Conservation (phyloP, 2,329 filamentous ascomycete species). For the Ascosphaera pollenicola region DNA sequence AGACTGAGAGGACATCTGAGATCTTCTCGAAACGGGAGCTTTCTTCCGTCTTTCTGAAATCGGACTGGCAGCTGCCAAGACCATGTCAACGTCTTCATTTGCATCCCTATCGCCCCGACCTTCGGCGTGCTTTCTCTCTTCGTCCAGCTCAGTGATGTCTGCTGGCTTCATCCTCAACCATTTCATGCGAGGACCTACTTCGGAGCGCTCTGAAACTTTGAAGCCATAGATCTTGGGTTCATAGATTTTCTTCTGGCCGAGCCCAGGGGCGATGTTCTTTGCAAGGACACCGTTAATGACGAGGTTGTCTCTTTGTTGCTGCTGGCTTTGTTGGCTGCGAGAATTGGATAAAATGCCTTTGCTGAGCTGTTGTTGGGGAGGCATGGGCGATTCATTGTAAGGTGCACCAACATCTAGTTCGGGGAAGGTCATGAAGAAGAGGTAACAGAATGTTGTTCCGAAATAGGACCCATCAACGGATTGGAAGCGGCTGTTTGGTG, state of each 20-base stretch:
- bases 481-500: constrained; percentile 91
- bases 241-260: constrained; percentile 68
- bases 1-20: neutral
- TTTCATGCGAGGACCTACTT: constrained; percentile 85
- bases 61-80: constrained; percentile 14
- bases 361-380: constrained; percentile 8
- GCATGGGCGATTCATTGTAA: constrained; percentile 32
- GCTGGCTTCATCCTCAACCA: constrained; percentile 75
- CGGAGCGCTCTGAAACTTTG: constrained; percentile 71
- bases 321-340: constrained; percentile 14
- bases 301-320: constrained; percentile 5
- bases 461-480: constrained; percentile 97
- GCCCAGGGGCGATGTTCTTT: constrained; percentile 68
- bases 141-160: constrained; percentile 65
- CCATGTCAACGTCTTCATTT: constrained; percentile 20
- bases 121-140: constrained; percentile 25
- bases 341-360: constrained; percentile 1
- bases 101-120: constrained; percentile 12
- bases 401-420: constrained; percentile 64
- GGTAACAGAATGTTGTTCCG: constrained; percentile 83
- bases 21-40: constrained; percentile 16
- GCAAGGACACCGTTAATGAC: constrained; percentile 67
- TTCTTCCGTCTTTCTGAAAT: constrained; percentile 20
- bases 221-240: constrained; percentile 95
- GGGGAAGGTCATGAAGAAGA: constrained; percentile 97